Conservation (phyloP, 371 early-diverging fungal species). For the Mortierella sp. region DNA sequence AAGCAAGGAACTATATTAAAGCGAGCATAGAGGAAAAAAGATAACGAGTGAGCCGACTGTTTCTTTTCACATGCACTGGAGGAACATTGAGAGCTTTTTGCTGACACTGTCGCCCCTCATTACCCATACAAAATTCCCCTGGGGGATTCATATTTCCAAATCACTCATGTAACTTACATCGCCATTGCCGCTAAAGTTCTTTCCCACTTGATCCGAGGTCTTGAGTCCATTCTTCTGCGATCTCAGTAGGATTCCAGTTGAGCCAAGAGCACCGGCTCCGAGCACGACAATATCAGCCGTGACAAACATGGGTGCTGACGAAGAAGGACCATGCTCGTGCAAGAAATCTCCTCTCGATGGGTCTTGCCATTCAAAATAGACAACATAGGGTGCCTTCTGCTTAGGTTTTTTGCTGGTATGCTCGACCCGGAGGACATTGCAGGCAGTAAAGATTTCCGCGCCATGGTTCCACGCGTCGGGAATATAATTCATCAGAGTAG, state of each 20-base stretch:
- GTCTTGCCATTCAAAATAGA: conserved; percentile 58
- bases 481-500: conserved; percentile 56
- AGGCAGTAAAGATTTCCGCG: conserved; percentile 55
- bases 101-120: background rate
- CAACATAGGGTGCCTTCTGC: conserved; percentile 31
- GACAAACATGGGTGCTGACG: conserved; percentile 52
- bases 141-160: too few species aligned
- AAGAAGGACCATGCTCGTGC: conserved; percentile 29
- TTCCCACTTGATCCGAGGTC: conserved; percentile 47
- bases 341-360: conserved; percentile 30
- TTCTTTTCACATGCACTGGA: conserved; percentile 5
- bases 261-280: conserved; percentile 56
- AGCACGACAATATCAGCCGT: conserved; percentile 57
- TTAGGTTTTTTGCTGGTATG: conserved; percentile 21
- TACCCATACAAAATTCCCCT: too few species aligned
- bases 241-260: conserved; percentile 52
- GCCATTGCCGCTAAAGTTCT: conserved; percentile 58
- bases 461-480: conserved; percentile 60
- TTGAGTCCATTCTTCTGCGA: conserved; percentile 45
- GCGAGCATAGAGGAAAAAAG: background rate
- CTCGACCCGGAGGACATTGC: conserved; percentile 53
- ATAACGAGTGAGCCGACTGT: background rate
- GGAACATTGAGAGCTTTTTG: background rate
- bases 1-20: conserved; percentile 39
- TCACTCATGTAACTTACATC: conserved; percentile 58